Conservation (phyloP, 2,329 filamentous ascomycete genomes). For the Magnaporthiopsis incrustans region DNA sequence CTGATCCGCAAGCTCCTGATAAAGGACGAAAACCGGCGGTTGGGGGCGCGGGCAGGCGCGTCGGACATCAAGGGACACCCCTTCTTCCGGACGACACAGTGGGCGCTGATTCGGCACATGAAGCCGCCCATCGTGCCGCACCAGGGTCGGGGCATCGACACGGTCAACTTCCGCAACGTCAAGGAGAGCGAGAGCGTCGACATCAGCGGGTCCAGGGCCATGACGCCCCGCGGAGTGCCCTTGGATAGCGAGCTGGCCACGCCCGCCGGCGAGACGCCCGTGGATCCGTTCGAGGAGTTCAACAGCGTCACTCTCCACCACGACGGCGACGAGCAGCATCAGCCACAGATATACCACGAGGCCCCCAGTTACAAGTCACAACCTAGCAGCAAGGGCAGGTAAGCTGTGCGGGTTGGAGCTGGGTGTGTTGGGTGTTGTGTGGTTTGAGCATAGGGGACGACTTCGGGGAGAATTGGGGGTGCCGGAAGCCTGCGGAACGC, state of each 20-base stretch:
- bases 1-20: conserved; percentile 93
- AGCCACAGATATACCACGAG: conserved; percentile 7
- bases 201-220: conserved; percentile 53
- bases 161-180: conserved; percentile 94
- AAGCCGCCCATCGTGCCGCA: conserved; percentile 96
- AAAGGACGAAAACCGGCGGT: conserved; percentile 90
- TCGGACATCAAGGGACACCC: conserved; percentile 95
- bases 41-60: conserved; percentile 88
- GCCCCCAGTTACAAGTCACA: neutral
- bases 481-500: neutral
- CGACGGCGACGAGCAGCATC: conserved; percentile 65
- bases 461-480: neutral
- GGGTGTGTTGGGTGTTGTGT: neutral
- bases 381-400: neutral
- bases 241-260: conserved; percentile 80
- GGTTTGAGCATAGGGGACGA: neutral
- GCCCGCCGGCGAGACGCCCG: conserved; percentile 62
- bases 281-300: conserved; percentile 94
- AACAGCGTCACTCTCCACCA: conserved; percentile 97
- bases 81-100: conserved; percentile 93
- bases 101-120: conserved; percentile 94
- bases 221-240: conserved; percentile 66
- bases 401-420: neutral
- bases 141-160: conserved; percentile 83
- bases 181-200: conserved; percentile 97